phyloP scores from a whole-genome alignment of 441 rosid species.

The Theobroma grandiflorum region DNA sequence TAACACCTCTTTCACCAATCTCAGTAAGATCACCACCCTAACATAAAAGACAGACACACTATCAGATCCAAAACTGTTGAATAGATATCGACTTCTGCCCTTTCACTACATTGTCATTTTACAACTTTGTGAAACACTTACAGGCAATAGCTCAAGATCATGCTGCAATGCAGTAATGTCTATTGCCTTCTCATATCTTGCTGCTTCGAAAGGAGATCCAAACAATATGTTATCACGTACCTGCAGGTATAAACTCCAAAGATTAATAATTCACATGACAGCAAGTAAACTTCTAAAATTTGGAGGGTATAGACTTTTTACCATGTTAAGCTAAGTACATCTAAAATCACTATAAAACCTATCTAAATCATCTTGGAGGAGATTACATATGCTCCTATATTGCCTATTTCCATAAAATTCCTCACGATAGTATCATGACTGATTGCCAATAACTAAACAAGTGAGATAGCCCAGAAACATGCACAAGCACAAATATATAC shows the following conservation, averaged over 20 bases:
- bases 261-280: conserved; percentile 20
- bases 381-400: background rate
- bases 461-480: conserved; percentile 15
- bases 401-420: background rate
- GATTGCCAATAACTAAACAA: conserved; percentile 13
- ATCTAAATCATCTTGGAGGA: conserved; percentile 2
- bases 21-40: conserved; percentile 97
- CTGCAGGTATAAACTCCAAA: conserved; percentile 45
- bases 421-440: background rate
- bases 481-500: background rate
- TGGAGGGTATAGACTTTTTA: background rate
- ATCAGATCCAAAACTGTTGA: conserved; percentile 6
- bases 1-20: conserved; percentile 98
- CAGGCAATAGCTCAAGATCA: conserved; percentile 91
- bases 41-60: conserved; percentile 26
- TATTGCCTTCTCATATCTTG: conserved; percentile 79
- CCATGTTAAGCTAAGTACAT: conserved; percentile 10
- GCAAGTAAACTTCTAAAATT: conserved; percentile 22
- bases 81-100: conserved; percentile 16
- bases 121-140: conserved; percentile 50
- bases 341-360: background rate
- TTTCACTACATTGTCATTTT: conserved; percentile 21
- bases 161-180: conserved; percentile 87
- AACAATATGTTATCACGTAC: conserved; percentile 90
- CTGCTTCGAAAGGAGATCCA: conserved; percentile 73